Base-by-base conservation (phyloP, 1,139 yeast genomes). In the Lodderomyces orthopsilosis region DNA sequence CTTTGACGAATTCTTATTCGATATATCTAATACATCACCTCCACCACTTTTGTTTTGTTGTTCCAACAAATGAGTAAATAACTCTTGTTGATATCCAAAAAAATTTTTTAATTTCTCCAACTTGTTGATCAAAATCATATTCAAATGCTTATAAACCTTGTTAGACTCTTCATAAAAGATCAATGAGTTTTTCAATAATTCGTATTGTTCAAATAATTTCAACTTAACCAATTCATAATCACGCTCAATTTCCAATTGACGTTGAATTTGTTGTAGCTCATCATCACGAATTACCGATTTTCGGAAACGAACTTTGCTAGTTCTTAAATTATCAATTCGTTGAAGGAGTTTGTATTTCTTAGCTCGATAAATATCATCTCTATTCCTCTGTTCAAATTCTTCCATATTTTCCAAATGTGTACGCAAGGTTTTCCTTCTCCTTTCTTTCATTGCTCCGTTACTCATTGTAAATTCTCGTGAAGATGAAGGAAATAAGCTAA, bases 131-230 rank as follows among this genome's bases (percentile, higher is more conserved):
- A 65, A 45, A 2, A 59, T 47, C 26, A 48, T 43, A 49, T 66
- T 67, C 55, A 66, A 59, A 46, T 58, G 61, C 44, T 62, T 65
- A 54, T 70, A 73, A 27, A 57, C 58, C 34, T 62, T 59, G 51
- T 70, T 67, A 10, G 73, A 65, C 41, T 71, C 73, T 41, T 68
- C 65, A 47, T 71, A 72, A 46, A 68, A 72, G 2, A 55, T 51
- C 35, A 62, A 52, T 3, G 71, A 62, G 43, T 57, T 59, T 44
- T 69, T 63, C 32, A 71, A 53, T 28, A 59, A 53, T 43, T 70
- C 71, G 50, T 70, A 70, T 45, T 68, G 63, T 43, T 62, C 57
- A 32, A 58, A 55, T n/a, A 69, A 45, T 48, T 63, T 66, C 43
- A 68, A 57, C 28, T 63, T 57, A n/a, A 70, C 48, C 41, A 73